Percentiles rank a stretch among this genome's conserved stretches.
phyloP scores from a whole-genome alignment of 495 filamentous ascomycete genomes.

The Aspergillus cavernicola region DNA sequence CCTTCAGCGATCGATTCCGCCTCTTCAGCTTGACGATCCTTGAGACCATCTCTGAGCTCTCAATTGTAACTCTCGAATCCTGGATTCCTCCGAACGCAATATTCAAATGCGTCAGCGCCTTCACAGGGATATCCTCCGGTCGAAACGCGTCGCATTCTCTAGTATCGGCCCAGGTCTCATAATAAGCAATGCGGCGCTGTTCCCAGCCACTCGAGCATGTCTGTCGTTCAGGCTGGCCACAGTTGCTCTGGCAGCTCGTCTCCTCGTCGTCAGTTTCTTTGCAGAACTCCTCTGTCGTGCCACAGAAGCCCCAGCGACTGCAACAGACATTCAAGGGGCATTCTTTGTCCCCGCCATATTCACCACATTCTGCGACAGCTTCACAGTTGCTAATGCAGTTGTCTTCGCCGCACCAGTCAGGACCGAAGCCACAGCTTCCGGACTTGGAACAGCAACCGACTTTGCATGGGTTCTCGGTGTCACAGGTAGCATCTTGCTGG shows the following conservation, averaged over 20 bases:
- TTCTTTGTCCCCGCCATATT: not conserved
- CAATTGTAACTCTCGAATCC: not conserved
- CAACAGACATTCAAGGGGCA: constrained; percentile 7
- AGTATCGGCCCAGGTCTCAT: not conserved
- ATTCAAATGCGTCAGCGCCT: constrained; percentile 17
- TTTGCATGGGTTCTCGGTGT: not conserved
- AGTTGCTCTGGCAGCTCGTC: not conserved
- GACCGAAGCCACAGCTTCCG: constrained; percentile 1
- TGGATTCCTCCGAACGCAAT: constrained; percentile 13
- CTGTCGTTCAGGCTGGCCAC: not conserved
- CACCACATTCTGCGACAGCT: not conserved
- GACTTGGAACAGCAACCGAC: not conserved
- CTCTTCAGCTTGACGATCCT: not conserved
- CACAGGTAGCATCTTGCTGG: constrained; percentile 3
- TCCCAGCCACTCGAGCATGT: not conserved
- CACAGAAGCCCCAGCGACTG: constrained; percentile 1
- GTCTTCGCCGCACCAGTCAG: not conserved
- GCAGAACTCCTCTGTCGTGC: constrained; percentile 4
- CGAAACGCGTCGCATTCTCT: constrained; percentile 3
- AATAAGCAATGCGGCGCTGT: not conserved
- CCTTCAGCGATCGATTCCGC: not conserved
- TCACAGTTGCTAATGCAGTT: constrained; percentile 4
- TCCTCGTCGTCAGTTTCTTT: not conserved
- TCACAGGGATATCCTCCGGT: constrained; percentile 10
- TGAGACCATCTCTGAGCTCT: not conserved